These are phyloP conservation scores for Agroathelia rolfsii DNA, from an alignment of 1,284 basidiomycete species.

Conservation along the genomic window DNA sequence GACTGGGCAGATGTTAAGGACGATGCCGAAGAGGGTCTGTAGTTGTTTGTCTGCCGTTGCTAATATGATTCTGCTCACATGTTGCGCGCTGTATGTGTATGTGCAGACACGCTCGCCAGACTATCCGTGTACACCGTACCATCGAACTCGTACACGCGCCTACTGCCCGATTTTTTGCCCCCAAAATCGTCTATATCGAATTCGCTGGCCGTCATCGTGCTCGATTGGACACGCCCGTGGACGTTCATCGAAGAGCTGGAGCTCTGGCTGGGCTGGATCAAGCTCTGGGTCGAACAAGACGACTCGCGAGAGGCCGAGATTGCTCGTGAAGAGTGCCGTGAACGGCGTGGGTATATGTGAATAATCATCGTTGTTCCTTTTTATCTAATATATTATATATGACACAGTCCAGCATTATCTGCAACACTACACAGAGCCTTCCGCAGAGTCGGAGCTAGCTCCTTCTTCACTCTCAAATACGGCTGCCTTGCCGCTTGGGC, in stretches of 20 bases:
- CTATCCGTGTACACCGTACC: slow-evolving; percentile 86
- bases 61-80: slow-evolving; percentile 8
- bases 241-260: slow-evolving; percentile 83
- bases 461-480: slow-evolving; percentile 42
- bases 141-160: slow-evolving; percentile 66
- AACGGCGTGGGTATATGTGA: slow-evolving; percentile 57
- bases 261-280: slow-evolving; percentile 80
- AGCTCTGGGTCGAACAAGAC: slow-evolving; percentile 69
- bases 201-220: slow-evolving; percentile 75
- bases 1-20: slow-evolving; percentile 80
- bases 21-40: slow-evolving; percentile 81
- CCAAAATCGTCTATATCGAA: slow-evolving; percentile 62
- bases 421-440: slow-evolving; percentile 84
- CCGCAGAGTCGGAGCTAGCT: slow-evolving; percentile 48
- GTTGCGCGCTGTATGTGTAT: slow-evolving; percentile 9
- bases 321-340: slow-evolving; percentile 68
- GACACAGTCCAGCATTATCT: slow-evolving; percentile 74
- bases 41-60: slow-evolving; percentile 6
- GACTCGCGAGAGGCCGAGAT: slow-evolving; percentile 58
- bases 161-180: slow-evolving; percentile 81
- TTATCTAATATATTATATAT: slow-evolving; percentile 9
- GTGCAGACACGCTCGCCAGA: slow-evolving; percentile 71
- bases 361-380: slow-evolving; percentile 1
- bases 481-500: slow-evolving; percentile 68
- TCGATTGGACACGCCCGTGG: slow-evolving; percentile 97